Conservation (phyloP, 352 stramenopile species). For the Elongisporangium anandrum region DNA sequence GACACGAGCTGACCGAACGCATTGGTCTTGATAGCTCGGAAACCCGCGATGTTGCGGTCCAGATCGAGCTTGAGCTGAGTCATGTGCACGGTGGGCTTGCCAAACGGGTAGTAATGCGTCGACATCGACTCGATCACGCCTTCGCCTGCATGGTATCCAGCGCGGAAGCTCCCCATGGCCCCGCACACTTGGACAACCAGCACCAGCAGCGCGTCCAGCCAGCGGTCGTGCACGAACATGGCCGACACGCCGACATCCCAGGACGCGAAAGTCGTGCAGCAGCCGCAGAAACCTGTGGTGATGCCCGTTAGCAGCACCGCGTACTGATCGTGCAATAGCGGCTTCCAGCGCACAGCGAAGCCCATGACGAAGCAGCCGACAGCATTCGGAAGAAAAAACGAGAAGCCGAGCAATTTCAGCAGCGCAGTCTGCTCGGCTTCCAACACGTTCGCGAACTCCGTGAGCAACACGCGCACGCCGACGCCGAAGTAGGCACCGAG, state of each 20-base stretch:
- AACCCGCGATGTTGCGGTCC: conserved; percentile 37
- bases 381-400: conserved; percentile 52
- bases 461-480: conserved; percentile 41
- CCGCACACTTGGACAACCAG: conserved; percentile 41
- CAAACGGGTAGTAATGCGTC: conserved; percentile 36
- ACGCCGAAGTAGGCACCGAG: conserved; percentile 50
- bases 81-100: conserved; percentile 41
- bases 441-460: conserved; percentile 35
- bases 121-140: conserved; percentile 36
- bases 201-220: conserved; percentile 44
- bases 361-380: conserved; percentile 70
- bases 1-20: conserved; percentile 38
- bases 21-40: conserved; percentile 39
- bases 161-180: conserved; percentile 34
- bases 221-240: conserved; percentile 45
- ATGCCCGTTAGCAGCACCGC: conserved; percentile 43
- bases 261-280: conserved; percentile 60
- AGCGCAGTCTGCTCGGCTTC: conserved; percentile 32
- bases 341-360: conserved; percentile 29
- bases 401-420: conserved; percentile 44
- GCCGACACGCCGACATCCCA: conserved; percentile 46
- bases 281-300: conserved; percentile 67
- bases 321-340: conserved; percentile 40
- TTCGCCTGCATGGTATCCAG: conserved; percentile 39
- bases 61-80: conserved; percentile 48